Evolutionary conservation across 331 rosid species (phyloP).

Genomic region (Arachis monticola): DNA sequence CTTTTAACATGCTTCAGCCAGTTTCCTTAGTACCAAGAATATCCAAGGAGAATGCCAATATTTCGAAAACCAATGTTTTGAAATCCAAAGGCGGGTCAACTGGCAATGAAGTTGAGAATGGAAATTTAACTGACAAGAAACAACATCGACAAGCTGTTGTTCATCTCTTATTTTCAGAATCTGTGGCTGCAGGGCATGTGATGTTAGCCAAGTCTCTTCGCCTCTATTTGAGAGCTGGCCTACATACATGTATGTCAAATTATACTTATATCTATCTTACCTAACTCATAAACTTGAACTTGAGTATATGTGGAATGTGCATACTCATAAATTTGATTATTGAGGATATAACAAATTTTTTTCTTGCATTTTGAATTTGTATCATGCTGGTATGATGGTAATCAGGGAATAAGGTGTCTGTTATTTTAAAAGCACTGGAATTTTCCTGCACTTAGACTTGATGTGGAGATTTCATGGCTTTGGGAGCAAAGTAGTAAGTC

Average conservation of each 20-base stretch:
- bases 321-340: slow-evolving; percentile 10
- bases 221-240: slow-evolving; percentile 70
- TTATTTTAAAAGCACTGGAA: slow-evolving; percentile 30
- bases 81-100: slow-evolving; percentile 54
- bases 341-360: slow-evolving; percentile 15
- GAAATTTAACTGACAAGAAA: slow-evolving; percentile 51
- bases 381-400: slow-evolving; percentile 22
- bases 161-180: slow-evolving; percentile 69
- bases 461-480: slow-evolving; percentile 15
- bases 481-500: slow-evolving; percentile 6
- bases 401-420: slow-evolving; percentile 30
- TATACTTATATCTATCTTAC: slow-evolving; percentile 37
- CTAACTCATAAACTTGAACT: slow-evolving; percentile 27
- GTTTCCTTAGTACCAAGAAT: slow-evolving; percentile 71
- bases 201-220: slow-evolving; percentile 85
- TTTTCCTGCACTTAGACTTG: slow-evolving; percentile 21
- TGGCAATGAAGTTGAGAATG: slow-evolving; percentile 50
- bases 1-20: slow-evolving; percentile 64
- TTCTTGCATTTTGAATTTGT: slow-evolving; percentile 30
- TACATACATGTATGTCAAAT: slow-evolving; percentile 84
- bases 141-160: slow-evolving; percentile 60
- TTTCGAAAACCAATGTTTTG: slow-evolving; percentile 51
- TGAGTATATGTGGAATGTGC: slow-evolving; percentile 9
- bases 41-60: slow-evolving; percentile 52
- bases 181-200: slow-evolving; percentile 88